Percentiles rank a stretch among this genome's conserved stretches.
Evolutionary conservation across 257 asterid genomes (phyloP).

Genomic region (Solanum megistacrolobum): DNA sequence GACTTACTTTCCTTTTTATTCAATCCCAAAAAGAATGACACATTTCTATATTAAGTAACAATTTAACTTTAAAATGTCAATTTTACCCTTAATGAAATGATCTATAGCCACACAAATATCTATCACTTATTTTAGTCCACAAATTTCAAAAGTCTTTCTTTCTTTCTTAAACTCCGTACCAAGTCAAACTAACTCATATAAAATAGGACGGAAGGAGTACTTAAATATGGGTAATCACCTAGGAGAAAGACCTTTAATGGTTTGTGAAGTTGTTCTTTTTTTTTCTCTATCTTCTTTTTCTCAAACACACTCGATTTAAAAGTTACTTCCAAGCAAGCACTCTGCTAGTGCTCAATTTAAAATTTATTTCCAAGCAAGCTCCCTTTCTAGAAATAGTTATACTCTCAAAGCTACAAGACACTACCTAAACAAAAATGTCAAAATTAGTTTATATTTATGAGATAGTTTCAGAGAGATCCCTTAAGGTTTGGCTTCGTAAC

Average conservation of each 20-base stretch:
- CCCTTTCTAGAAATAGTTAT: background rate
- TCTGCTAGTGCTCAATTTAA: background rate
- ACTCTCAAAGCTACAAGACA: background rate
- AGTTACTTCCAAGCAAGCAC: background rate
- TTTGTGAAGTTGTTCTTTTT: background rate
- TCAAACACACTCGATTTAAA: background rate
- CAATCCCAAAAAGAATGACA: too few relatives aligned
- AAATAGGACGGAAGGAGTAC: too few relatives aligned
- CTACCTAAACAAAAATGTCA: background rate
- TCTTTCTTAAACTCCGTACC: too few relatives aligned
- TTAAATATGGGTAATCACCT: background rate
- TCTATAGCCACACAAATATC: background rate
- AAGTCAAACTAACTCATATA: too few relatives aligned
- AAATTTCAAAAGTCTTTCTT: too few relatives aligned
- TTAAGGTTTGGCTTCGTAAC: background rate
- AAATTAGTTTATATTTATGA: background rate
- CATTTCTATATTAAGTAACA: too few relatives aligned
- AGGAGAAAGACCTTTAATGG: background rate
- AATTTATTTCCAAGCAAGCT: background rate
- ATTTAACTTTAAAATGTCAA: too few relatives aligned
- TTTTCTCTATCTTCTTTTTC: background rate
- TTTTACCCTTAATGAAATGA: too few relatives aligned
- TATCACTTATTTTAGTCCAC: background rate
- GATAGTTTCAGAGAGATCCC: background rate
- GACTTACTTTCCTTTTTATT: too few relatives aligned